Conservation (phyloP, 2,329 filamentous ascomycete species). For the Phialemoniopsis sp. region DNA sequence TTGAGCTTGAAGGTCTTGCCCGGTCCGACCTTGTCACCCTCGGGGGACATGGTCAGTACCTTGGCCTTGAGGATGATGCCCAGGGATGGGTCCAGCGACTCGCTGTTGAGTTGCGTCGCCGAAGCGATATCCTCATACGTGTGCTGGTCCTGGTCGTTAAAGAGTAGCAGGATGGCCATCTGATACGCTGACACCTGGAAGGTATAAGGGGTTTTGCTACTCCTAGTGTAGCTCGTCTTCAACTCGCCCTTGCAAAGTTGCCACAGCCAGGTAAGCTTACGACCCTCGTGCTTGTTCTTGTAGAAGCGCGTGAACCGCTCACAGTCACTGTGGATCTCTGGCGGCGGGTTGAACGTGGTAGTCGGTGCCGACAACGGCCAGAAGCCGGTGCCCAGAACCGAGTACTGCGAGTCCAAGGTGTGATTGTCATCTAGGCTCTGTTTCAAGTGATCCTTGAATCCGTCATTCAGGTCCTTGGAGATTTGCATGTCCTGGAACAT, state of each 20-base stretch:
- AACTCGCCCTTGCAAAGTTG: constrained; percentile 97
- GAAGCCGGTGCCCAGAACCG: constrained; percentile 92
- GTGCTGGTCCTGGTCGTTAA: constrained; percentile 85
- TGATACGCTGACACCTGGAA: constrained; percentile 98
- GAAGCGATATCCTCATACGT: constrained; percentile 84
- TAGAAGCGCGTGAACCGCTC: constrained; percentile 91
- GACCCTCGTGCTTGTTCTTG: constrained; percentile 92
- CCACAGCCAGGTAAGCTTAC: constrained; percentile 97
- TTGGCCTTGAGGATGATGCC: constrained; percentile 89
- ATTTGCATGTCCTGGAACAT: constrained; percentile 99
- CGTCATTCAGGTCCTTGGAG: constrained; percentile 90
- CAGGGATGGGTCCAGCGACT: constrained; percentile 83
- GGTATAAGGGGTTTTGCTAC: constrained; percentile 85
- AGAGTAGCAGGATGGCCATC: constrained; percentile 91
- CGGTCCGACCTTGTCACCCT: constrained; percentile 70
- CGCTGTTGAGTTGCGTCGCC: constrained; percentile 73
- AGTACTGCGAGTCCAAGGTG: constrained; percentile 80
- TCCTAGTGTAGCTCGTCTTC: constrained; percentile 88
- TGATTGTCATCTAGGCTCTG: constrained; percentile 64
- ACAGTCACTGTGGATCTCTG: constrained; percentile 79
- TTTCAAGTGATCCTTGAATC: constrained; percentile 71
- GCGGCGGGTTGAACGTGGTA: constrained; percentile 83
- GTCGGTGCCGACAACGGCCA: constrained; percentile 88
- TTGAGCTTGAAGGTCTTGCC: constrained; percentile 83
- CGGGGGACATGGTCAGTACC: constrained; percentile 70